phyloP scores from a whole-genome alignment of 176 grass and related monocot genomes.

The Coix lacrymajobi region DNA sequence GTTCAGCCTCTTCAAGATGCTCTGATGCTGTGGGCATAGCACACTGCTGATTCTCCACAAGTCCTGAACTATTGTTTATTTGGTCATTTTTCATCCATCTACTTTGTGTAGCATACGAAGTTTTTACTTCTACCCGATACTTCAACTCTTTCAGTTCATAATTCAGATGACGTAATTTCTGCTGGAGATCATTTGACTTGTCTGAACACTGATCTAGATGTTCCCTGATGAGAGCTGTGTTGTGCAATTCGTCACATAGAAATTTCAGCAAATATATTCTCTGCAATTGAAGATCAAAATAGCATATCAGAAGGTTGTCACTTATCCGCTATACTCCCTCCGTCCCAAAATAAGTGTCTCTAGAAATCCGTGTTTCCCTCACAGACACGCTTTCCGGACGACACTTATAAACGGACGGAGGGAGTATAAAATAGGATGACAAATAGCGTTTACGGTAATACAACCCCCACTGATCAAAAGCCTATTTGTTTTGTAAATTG shows the following conservation, averaged over 20 bases:
- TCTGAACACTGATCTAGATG: conserved; percentile 88
- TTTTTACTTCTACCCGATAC: conserved; percentile 55
- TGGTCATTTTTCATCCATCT: conserved; percentile 48
- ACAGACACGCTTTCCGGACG: too few species aligned
- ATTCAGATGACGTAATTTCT: conserved; percentile 64
- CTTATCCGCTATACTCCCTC: conserved; percentile 16
- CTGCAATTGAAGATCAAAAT: conserved; percentile 50
- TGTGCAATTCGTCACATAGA: conserved; percentile 90
- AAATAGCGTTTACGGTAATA: conserved; percentile 1
- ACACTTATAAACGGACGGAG: too few species aligned
- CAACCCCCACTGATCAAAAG: not conserved
- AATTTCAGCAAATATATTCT: conserved; percentile 89
- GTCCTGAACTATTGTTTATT: conserved; percentile 30
- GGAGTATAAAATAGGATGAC: conserved; percentile 12
- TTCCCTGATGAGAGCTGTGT: conserved; percentile 82
- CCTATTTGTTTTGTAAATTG: not conserved
- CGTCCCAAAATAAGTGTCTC: too few species aligned
- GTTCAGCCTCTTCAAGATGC: conserved; percentile 35
- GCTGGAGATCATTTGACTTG: conserved; percentile 75
- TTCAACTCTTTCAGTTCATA: conserved; percentile 82
- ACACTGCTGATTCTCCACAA: conserved; percentile 37
- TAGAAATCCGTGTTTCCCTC: too few species aligned
- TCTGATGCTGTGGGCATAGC: conserved; percentile 16
- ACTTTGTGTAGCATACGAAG: conserved; percentile 39
- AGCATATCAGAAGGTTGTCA: conserved; percentile 34